Evolutionary conservation across 2,329 filamentous ascomycete genomes (phyloP).

Genomic region (Juglanconis juglandina): DNA sequence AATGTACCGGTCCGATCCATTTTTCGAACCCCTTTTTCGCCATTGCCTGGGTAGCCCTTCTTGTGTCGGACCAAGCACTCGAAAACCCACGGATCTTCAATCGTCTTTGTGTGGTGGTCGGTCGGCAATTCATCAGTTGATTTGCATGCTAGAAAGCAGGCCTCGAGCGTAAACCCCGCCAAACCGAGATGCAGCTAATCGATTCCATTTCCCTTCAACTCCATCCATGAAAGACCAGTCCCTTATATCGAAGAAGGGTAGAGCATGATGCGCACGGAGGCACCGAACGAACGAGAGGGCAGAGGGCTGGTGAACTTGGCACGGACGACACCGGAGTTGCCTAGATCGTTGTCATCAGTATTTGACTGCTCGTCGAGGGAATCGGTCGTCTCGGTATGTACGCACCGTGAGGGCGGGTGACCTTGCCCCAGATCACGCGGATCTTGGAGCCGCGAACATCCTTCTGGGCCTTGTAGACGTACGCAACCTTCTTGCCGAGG

Average conservation of each 20-base stretch:
- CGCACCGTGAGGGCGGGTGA: slow-evolving; percentile 90
- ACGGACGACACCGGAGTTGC: slow-evolving; percentile 97
- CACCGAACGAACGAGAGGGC: slow-evolving; percentile 93
- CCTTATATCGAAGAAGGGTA: slow-evolving; percentile 96
- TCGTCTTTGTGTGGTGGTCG: slow-evolving; percentile 15
- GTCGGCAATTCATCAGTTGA: slow-evolving; percentile 19
- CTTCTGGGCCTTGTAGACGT: slow-evolving; percentile 93
- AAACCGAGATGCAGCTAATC: slow-evolving; percentile 24
- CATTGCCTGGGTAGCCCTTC: slow-evolving; percentile 13
- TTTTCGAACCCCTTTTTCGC: slow-evolving; percentile 11
- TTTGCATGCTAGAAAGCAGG: slow-evolving; percentile 21
- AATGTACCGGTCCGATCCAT: slow-evolving; percentile 13
- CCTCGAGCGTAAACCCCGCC: slow-evolving; percentile 15
- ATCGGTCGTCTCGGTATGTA: slow-evolving; percentile 21
- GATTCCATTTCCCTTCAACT: slow-evolving; percentile 24
- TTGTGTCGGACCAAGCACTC: slow-evolving; percentile 21
- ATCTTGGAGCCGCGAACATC: slow-evolving; percentile 98
- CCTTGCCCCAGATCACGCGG: slow-evolving; percentile 98
- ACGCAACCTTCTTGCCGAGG: slow-evolving; percentile 97
- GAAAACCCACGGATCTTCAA: slow-evolving; percentile 17
- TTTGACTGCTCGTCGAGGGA: slow-evolving; percentile 2
- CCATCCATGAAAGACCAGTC: slow-evolving; percentile 33
- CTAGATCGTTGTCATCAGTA: slow-evolving; percentile 39
- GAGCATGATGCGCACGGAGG: slow-evolving; percentile 93
- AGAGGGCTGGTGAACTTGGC: slow-evolving; percentile 97